Conservation (phyloP, 352 stramenopile species). For the Pythium aphanidermatum region DNA sequence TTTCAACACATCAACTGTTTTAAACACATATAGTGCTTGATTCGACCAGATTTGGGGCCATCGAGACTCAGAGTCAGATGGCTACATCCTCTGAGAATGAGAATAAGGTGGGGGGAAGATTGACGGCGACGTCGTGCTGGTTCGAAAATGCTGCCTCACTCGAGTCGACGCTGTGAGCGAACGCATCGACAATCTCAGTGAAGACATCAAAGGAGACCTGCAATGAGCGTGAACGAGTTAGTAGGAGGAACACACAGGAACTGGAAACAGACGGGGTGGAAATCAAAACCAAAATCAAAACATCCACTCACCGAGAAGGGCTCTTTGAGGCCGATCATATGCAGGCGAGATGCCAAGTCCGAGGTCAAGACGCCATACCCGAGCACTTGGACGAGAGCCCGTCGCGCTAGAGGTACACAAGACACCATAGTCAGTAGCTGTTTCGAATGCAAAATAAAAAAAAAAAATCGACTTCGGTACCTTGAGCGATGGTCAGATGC, state of each 20-base stretch:
- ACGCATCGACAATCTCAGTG: constrained; percentile 32
- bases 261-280: constrained; percentile 15
- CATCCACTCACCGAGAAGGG: constrained; percentile 30
- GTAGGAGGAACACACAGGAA: constrained; percentile 10
- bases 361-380: constrained; percentile 37
- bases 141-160: too few species aligned
- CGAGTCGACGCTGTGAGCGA: constrained; percentile 20
- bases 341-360: constrained; percentile 33
- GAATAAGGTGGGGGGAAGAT: too few species aligned
- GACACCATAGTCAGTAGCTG: neutral
- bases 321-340: constrained; percentile 24
- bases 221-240: neutral
- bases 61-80: too few species aligned
- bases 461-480: constrained; percentile 20
- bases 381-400: constrained; percentile 58
- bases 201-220: constrained; percentile 68
- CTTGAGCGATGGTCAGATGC: constrained; percentile 38
- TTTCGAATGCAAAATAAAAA: neutral
- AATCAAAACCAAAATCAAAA: neutral
- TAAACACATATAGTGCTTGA: too few species aligned
- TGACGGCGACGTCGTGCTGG: too few species aligned
- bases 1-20: constrained; percentile 11
- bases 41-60: too few species aligned
- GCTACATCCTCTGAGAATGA: too few species aligned
- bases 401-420: constrained; percentile 31